Conservation (phyloP, 805 yeast genomes). For the Pichia scutulata region DNA sequence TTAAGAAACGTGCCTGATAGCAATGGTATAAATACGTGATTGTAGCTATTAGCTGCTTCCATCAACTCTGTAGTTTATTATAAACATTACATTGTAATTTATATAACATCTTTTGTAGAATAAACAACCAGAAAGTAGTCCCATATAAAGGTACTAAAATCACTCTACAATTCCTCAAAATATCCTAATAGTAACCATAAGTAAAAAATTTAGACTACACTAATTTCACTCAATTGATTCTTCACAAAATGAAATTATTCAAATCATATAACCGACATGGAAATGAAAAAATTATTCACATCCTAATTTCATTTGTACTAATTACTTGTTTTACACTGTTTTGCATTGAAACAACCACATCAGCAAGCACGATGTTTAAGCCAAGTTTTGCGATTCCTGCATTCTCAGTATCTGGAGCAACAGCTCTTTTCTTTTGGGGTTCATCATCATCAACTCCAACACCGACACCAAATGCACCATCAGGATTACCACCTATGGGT, state of each 20-base stretch:
- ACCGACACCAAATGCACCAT: slow-evolving; percentile 12
- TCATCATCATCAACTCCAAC: slow-evolving; percentile 8
- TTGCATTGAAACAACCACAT: neutral
- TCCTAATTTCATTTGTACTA: neutral
- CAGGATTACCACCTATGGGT: slow-evolving; percentile 11
- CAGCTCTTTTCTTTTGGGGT: slow-evolving; percentile 26
- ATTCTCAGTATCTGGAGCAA: slow-evolving; percentile 18
- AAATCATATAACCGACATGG: neutral
- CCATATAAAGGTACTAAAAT: no score
- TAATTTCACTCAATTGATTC: neutral
- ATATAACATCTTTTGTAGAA: no score
- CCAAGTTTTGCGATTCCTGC: slow-evolving; percentile 12
- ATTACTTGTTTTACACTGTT: neutral
- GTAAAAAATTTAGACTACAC: neutral
- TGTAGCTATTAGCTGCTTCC: neutral
- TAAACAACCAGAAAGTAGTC: no score
- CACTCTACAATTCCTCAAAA: no score
- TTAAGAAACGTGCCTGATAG: neutral
- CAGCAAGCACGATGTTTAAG: slow-evolving; percentile 10
- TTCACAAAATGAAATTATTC: neutral
- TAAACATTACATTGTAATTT: neutral
- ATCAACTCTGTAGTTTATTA: neutral
- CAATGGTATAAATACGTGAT: neutral
- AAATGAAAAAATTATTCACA: neutral
- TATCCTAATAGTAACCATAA: no score